phyloP scores from a whole-genome alignment of 495 filamentous ascomycete genomes.

The Daldinia bambusicola region DNA sequence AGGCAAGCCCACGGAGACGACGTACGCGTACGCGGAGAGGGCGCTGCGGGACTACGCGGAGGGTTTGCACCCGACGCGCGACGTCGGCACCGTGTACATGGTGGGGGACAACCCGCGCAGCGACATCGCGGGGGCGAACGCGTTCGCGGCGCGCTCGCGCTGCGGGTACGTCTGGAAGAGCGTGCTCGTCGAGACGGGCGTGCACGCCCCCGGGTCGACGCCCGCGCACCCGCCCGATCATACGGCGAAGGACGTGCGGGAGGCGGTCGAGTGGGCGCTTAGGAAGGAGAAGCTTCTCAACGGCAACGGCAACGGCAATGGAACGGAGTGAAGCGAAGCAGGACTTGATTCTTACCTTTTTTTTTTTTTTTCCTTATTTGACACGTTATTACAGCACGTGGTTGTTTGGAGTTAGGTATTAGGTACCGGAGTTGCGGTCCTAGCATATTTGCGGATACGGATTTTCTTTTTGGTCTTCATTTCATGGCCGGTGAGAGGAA shows the following conservation, averaged over 20 bases:
- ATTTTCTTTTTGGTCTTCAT: background rate
- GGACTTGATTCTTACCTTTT: background rate
- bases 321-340: background rate
- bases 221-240: constrained; percentile 47
- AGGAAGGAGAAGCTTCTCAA: constrained; percentile 26
- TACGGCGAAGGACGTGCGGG: constrained; percentile 49
- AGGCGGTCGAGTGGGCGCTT: constrained; percentile 54
- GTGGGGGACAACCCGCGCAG: constrained; percentile 86
- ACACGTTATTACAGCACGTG: background rate
- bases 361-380: background rate
- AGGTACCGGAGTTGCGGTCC: background rate
- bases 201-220: constrained; percentile 32
- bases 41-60: constrained; percentile 67
- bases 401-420: background rate
- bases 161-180: constrained; percentile 73
- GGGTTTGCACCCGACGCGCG: constrained; percentile 56
- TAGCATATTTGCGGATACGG: background rate
- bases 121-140: constrained; percentile 81
- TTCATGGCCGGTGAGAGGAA: background rate
- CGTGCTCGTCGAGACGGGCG: constrained; percentile 75
- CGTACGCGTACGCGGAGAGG: constrained; percentile 79
- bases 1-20: constrained; percentile 77
- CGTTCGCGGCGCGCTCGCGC: constrained; percentile 67
- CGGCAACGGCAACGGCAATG: background rate
- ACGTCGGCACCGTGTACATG: constrained; percentile 79